Base-by-base conservation (phyloP, 176 grass and related monocot genomes). In the Themeda triandra region DNA sequence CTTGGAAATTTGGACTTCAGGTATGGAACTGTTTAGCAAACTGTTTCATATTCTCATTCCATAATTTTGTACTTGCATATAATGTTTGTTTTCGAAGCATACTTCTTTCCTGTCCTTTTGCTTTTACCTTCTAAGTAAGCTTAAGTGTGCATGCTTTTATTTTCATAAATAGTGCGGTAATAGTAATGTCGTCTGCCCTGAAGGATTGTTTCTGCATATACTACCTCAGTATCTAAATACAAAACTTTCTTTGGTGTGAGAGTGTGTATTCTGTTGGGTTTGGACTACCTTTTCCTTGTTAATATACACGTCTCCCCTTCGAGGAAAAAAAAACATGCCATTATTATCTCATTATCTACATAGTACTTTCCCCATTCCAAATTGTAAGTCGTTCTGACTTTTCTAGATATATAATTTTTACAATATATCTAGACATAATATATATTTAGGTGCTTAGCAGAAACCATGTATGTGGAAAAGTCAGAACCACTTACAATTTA, bases 1-100 rank as follows among this genome's bases (percentile, higher is more conserved):
- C 32, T 12, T 65, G 42, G 66, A 80, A 66, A 59, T 51, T 84
- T 14, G 18, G 68, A 84, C 48, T 17, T 40, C 8, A 85, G 72
- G 78, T 82, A 84, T 6, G 46, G 40, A 77, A 23, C 3, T 42
- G 11, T 40, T 66, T 54, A 39, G 41, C 42, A 85, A 24, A 81
- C 9, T 13, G 19, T 49, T 72, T 48, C 32, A 80, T 1, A 42
- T n/a, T 80, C 30, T 18, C 39, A 80, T 45, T 70, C 32, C 64
- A 41, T 69, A 85, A 23, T 32, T 70, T 62, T 13, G 19, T 76
- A 75, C 29, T 70, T 29, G 42, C 46, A 49, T 49, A 49, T 49
- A 49, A 28, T 39, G n/a, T 27, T 21, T 75, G 21, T 13, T 80
- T 79, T 66, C 58, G 51, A 56, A 73, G 56, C 68, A 56, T 53